phyloP scores from a whole-genome alignment of 1,284 basidiomycete genomes.

The Ustilago lituana region DNA sequence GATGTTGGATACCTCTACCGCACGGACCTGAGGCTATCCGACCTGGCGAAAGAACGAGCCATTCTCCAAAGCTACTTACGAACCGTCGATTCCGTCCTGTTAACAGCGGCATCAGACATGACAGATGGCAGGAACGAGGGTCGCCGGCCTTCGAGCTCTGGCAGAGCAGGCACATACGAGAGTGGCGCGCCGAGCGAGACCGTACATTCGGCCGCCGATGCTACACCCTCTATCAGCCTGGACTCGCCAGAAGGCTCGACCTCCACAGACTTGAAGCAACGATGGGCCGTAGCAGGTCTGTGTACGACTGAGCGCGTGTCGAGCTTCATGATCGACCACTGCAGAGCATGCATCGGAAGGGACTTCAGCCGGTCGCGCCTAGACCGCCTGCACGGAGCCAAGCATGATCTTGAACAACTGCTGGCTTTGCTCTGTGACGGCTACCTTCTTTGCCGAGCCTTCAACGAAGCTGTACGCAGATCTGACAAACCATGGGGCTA shows the following conservation, averaged over 20 bases:
- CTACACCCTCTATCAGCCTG: slow-evolving; percentile 5
- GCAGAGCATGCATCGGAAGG: slow-evolving; percentile 2
- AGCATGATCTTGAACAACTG: slow-evolving; percentile 8
- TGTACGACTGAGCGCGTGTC: slow-evolving; percentile 12
- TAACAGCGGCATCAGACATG: background rate
- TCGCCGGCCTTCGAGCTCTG: slow-evolving; percentile 9
- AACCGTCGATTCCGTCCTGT: slow-evolving; percentile 28
- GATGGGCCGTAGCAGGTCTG: slow-evolving; percentile 1
- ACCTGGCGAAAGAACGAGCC: slow-evolving; percentile 73
- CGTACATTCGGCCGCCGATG: background rate
- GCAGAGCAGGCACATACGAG: background rate
- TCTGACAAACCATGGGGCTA: slow-evolving; percentile 88
- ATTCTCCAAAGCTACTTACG: slow-evolving; percentile 43
- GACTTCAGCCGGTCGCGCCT: slow-evolving; percentile 6
- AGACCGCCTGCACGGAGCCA: slow-evolving; percentile 5
- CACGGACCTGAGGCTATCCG: slow-evolving; percentile 73
- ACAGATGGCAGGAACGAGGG: too few species aligned
- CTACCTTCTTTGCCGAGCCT: slow-evolving; percentile 80
- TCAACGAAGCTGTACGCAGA: slow-evolving; percentile 80
- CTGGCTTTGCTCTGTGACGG: slow-evolving; percentile 70
- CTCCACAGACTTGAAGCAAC: background rate
- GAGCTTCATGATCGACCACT: slow-evolving; percentile 30
- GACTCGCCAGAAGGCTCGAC: background rate
- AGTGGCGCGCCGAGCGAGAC: background rate
- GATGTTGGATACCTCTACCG: slow-evolving; percentile 78